phyloP scores from a whole-genome alignment of 2,329 filamentous ascomycete species.

The Verticillium alfalfae region DNA sequence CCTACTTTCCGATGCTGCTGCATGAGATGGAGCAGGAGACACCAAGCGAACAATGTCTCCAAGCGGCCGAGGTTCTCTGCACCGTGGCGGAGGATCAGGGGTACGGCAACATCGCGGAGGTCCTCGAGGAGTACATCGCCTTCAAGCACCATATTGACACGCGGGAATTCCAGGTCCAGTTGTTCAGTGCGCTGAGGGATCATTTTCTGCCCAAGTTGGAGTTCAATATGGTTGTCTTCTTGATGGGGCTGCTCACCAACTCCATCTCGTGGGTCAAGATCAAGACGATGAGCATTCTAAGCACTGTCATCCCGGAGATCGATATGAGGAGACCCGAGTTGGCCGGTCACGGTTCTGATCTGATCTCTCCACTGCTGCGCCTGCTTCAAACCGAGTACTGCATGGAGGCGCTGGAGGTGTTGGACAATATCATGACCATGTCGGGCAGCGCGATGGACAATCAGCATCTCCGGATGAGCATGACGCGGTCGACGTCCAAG shows the following conservation, averaged over 20 bases:
- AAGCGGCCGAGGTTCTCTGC: conserved; percentile 65
- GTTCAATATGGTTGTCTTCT: conserved; percentile 78
- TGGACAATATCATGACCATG: conserved; percentile 94
- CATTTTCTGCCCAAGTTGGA: conserved; percentile 79
- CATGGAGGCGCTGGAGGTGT: conserved; percentile 82
- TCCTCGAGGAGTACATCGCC: conserved; percentile 65
- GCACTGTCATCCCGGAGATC: conserved; percentile 78
- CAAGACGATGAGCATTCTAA: conserved; percentile 87
- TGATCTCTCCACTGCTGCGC: conserved; percentile 87
- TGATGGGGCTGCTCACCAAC: conserved; percentile 89
- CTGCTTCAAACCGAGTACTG: conserved; percentile 91
- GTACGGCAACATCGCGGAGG: conserved; percentile 59
- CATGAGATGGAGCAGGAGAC: conserved; percentile 65
- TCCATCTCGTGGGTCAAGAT: conserved; percentile 83
- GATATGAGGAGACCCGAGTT: conserved; percentile 92
- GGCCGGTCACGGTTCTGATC: conserved; percentile 83
- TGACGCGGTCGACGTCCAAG: conserved; percentile 83
- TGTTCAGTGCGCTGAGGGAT: conserved; percentile 68
- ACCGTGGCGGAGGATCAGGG: conserved; percentile 69
- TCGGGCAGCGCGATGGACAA: conserved; percentile 88
- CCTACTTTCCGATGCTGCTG: conserved; percentile 85
- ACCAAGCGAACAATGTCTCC: conserved; percentile 49
- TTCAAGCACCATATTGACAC: conserved; percentile 56
- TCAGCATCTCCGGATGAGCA: conserved; percentile 95
- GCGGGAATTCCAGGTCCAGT: conserved; percentile 70